Percentiles rank a stretch among this genome's conserved stretches.
Conservation (phyloP, 805 yeast species). For the Ogataea polymorpha region DNA sequence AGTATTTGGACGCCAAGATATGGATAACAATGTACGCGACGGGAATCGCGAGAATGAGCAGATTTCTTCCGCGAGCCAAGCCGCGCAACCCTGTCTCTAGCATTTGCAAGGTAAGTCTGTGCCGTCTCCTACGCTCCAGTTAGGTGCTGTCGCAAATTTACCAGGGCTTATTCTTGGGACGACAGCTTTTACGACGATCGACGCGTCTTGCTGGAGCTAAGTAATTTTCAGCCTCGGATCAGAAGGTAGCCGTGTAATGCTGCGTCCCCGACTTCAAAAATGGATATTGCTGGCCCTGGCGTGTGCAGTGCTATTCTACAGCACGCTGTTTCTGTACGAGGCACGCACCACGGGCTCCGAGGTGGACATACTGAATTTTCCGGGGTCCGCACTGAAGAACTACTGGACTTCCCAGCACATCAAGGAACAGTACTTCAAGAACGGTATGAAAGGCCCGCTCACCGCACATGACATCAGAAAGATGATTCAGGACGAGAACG, state of each 20-base stretch:
- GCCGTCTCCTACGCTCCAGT: neutral
- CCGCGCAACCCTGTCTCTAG: neutral
- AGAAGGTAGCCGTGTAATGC: slow-evolving; percentile 1
- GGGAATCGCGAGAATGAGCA: slow-evolving; percentile 12
- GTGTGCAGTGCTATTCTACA: slow-evolving; percentile 2
- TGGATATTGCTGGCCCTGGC: slow-evolving; percentile 1
- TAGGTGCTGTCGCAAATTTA: neutral
- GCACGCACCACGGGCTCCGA: slow-evolving; percentile 5
- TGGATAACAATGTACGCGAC: slow-evolving; percentile 12
- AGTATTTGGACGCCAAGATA: slow-evolving; percentile 32
- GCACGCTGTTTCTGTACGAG: slow-evolving; percentile 7
- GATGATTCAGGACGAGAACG: slow-evolving; percentile 13
- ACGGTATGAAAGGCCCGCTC: slow-evolving; percentile 11
- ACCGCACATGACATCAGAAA: slow-evolving; percentile 14
- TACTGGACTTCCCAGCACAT: slow-evolving; percentile 7
- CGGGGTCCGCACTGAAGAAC: slow-evolving; percentile 5
- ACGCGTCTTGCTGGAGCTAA: slow-evolving; percentile 2
- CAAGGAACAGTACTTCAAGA: slow-evolving; percentile 14
- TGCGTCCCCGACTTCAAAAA: neutral
- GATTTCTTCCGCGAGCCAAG: slow-evolving; percentile 8
- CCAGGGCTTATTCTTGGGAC: neutral
- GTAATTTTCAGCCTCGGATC: slow-evolving; percentile 3
- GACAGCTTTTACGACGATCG: slow-evolving; percentile 5
- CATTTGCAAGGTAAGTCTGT: neutral
- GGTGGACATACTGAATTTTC: slow-evolving; percentile 4